Evolutionary conservation across 345 rosid genomes (phyloP).

Genomic region (Litchi chinensis): DNA sequence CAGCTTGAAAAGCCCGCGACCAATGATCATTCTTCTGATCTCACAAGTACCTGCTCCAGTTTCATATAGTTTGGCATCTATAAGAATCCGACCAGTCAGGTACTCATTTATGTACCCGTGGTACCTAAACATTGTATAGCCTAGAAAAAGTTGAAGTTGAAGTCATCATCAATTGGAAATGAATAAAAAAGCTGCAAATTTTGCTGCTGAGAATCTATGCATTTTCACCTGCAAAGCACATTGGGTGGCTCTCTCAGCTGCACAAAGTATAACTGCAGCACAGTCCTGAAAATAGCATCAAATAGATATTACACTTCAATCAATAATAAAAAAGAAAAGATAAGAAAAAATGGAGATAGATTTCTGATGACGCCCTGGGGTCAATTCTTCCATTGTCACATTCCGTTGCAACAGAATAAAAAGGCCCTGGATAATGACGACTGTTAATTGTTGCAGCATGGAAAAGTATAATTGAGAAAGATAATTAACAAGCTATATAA

Average conservation of each 20-base stretch:
- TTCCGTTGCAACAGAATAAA: conserved; percentile 83
- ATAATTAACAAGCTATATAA: background rate
- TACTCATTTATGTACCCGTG: conserved; percentile 86
- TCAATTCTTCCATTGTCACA: conserved; percentile 74
- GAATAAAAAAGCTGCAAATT: background rate
- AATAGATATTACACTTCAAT: background rate
- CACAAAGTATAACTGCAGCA: conserved; percentile 89
- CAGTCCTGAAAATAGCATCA: conserved; percentile 60
- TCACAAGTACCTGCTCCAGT: conserved; percentile 98
- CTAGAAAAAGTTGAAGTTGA: conserved; percentile 40
- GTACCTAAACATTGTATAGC: conserved; percentile 97
- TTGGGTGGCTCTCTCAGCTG: conserved; percentile 95
- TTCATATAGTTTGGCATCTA: conserved; percentile 92
- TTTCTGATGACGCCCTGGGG: conserved; percentile 56
- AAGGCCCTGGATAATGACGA: conserved; percentile 59
- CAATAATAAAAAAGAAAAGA: background rate
- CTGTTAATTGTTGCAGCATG: background rate
- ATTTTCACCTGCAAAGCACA: conserved; percentile 82
- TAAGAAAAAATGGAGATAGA: background rate
- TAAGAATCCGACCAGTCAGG: conserved; percentile 80
- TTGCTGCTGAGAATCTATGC: too few species aligned
- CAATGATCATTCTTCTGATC: conserved; percentile 86
- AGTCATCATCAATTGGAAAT: conserved; percentile 9
- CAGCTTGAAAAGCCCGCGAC: conserved; percentile 82
- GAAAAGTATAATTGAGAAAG: conserved; percentile 1